Conservation (phyloP, 768 basidiomycete genomes). For the Lactarius sanguifluus region DNA sequence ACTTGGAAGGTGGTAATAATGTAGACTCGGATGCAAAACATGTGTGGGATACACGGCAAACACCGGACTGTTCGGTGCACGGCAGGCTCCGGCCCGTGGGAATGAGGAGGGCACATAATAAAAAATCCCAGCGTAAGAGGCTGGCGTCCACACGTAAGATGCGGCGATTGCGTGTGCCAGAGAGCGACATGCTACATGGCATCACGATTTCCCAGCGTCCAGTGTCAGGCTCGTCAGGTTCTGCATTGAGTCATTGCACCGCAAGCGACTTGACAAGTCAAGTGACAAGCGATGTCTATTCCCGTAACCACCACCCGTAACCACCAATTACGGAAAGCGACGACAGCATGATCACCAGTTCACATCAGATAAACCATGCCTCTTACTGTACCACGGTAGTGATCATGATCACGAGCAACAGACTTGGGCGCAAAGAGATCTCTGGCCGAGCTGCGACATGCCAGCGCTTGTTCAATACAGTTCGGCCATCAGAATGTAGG, state of each 20-base stretch:
- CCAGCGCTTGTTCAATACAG: not conserved
- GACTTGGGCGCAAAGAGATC: not conserved
- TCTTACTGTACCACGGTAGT: not conserved
- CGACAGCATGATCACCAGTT: no score
- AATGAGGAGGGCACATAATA: not conserved
- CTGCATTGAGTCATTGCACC: not conserved
- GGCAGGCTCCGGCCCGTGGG: constrained; percentile 2
- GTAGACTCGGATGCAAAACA: no score
- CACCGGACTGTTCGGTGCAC: not conserved
- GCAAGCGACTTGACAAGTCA: not conserved
- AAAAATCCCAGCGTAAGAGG: not conserved
- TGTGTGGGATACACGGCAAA: not conserved
- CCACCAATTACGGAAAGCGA: no score
- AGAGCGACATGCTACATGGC: not conserved
- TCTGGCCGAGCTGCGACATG: not conserved
- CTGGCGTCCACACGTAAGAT: not conserved
- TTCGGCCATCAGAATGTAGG: not conserved
- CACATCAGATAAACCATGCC: not conserved
- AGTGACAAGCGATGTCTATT: no score
- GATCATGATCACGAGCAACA: no score
- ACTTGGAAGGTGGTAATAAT: no score
- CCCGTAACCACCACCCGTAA: no score
- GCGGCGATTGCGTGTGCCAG: not conserved
- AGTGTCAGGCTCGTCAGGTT: not conserved
- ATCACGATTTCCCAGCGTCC: not conserved